Evolutionary conservation across 2,329 filamentous ascomycete species (phyloP), one percentile per base, ranked within the genome.

Genomic region (Xylaria sp.): DNA sequence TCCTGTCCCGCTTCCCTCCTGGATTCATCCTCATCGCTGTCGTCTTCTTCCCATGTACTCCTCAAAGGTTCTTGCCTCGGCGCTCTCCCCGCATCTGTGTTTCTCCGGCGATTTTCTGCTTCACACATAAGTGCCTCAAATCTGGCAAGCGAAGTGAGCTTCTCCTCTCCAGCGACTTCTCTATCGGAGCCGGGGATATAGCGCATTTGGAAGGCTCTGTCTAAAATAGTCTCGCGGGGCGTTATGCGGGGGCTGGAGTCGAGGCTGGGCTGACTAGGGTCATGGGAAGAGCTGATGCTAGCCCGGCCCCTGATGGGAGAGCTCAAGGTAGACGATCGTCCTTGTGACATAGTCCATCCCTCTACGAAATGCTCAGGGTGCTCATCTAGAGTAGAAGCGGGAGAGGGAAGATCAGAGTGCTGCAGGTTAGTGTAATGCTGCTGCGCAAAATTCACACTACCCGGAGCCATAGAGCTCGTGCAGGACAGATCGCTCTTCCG

Each of bases 121-220:
- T 88, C 84, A 21, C 81, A 78, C 87, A 90, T 89, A 43, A 90
- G 73, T 3, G 86, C 87, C 54, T 89, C 87, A 55, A 89, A 90
- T 21, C 85, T 80, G 9, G 86, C 87, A 31, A 89, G 78, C 0
- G 87, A 89, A 66, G 83, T 89, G 15, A 89, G 76, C 60, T 88
- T 87, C 66, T 88, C 85, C 63, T 87, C 85, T 3, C 86, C 86
- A 0, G 82, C 80, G 2, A 74, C 67, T 51, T 83, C 78, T 7
- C 76, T 75, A 10, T 87, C 85, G 2, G 84, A 84, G 5, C 87
- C 87, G 15, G 87, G 87, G 33, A 89, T 87, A 59, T 79, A 85
- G 8, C 84, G 80, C 75, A 89, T 75, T 67, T 87, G 85, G 68
- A 90, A 89, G 0, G 87, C 87, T 38, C 87, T 77, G 70, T 90